Percentiles rank a stretch among this genome's conserved stretches.
Conservation (phyloP, 257 asterid species). For the Solanum medicagineum region DNA sequence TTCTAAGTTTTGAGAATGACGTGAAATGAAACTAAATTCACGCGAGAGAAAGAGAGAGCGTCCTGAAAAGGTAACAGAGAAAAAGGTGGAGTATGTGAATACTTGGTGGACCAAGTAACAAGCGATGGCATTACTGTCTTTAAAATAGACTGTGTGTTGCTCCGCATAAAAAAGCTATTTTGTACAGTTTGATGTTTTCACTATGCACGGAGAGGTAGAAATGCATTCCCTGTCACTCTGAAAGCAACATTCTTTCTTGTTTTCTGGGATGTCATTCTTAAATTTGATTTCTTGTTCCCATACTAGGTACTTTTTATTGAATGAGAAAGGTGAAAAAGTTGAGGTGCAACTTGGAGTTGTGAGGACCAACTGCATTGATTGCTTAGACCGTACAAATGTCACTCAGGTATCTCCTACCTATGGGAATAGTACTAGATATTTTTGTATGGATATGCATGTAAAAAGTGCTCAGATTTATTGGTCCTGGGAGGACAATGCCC, state of each 20-base stretch:
- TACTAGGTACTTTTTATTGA: slow-evolving; percentile 56
- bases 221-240: neutral
- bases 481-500: neutral
- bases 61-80: neutral
- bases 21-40: neutral
- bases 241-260: neutral
- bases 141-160: neutral
- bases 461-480: neutral
- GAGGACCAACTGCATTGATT: slow-evolving; percentile 87
- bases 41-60: neutral
- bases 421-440: neutral
- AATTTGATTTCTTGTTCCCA: neutral
- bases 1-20: neutral
- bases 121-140: neutral
- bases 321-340: slow-evolving; percentile 76
- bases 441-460: neutral
- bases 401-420: slow-evolving; percentile 48
- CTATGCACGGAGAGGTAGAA: neutral
- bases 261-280: neutral
- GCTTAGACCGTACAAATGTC: slow-evolving; percentile 98
- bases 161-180: neutral
- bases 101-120: neutral
- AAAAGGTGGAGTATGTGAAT: neutral
- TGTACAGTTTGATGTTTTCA: neutral
- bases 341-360: slow-evolving; percentile 79